These are phyloP conservation scores for Bacidia gigantensis DNA, from an alignment of 495 filamentous ascomycete genomes.

Conservation along the genomic window DNA sequence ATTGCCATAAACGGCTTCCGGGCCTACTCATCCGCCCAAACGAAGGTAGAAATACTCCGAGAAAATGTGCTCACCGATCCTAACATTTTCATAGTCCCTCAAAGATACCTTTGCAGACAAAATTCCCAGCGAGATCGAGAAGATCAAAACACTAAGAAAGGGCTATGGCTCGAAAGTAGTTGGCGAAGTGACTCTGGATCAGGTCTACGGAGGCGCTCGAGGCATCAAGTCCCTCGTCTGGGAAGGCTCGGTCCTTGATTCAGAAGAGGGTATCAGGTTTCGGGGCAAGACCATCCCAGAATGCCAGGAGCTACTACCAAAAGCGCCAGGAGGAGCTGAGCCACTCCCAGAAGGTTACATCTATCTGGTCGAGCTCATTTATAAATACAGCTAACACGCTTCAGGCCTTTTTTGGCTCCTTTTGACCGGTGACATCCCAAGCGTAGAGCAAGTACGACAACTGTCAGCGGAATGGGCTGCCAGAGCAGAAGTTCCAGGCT, in stretches of 20 bases:
- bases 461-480: conserved; percentile 98
- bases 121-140: conserved; percentile 89
- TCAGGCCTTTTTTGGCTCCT: conserved; percentile 97
- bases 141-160: conserved; percentile 96
- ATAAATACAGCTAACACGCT: conserved; percentile 16
- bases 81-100: conserved; percentile 51
- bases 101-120: conserved; percentile 97
- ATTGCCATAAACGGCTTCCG: conserved; percentile 64
- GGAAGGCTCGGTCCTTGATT: conserved; percentile 97
- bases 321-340: conserved; percentile 88
- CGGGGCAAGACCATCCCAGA: conserved; percentile 96
- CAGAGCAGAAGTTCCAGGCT: conserved; percentile 88
- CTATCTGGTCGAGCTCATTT: neutral
- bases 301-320: conserved; percentile 92
- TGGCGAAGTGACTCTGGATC: conserved; percentile 96
- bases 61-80: conserved; percentile 18
- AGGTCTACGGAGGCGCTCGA: conserved; percentile 97
- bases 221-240: conserved; percentile 97
- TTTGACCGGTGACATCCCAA: conserved; percentile 90
- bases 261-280: conserved; percentile 98
- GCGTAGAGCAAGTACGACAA: conserved; percentile 92
- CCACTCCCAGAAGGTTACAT: conserved; percentile 78
- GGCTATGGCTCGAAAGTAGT: conserved; percentile 89
- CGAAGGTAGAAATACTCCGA: conserved; percentile 49
- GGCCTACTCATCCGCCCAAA: conserved; percentile 77